These are phyloP conservation scores for Eutrema heterophyllum DNA, from an alignment of 345 rosid genomes.

Conservation along the genomic window DNA sequence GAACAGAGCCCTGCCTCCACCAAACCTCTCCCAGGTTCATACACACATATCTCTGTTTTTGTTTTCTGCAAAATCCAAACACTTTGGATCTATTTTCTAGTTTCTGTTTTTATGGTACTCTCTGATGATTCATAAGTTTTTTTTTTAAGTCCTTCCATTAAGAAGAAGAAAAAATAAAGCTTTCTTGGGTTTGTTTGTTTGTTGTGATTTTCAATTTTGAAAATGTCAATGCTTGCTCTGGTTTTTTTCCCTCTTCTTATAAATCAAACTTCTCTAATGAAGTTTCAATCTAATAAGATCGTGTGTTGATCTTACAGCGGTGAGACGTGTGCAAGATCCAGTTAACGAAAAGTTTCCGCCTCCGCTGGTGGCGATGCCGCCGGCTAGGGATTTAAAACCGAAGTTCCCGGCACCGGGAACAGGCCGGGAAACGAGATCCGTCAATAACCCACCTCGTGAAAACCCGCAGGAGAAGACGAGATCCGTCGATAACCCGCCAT, in stretches of 20 bases:
- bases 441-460: neutral
- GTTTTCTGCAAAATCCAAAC: neutral
- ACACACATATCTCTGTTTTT: constrained; percentile 5
- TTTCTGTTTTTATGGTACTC: neutral
- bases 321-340: neutral
- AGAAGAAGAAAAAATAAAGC: neutral
- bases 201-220: neutral
- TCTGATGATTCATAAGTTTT: neutral
- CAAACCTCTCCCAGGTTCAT: constrained; percentile 26
- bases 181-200: neutral
- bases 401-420: constrained; percentile 2
- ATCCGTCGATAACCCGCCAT: constrained; percentile 11
- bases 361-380: constrained; percentile 5
- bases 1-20: constrained; percentile 25
- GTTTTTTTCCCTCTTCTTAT: neutral
- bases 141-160: neutral
- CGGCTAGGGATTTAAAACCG: neutral
- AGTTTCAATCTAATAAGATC: neutral
- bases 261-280: neutral
- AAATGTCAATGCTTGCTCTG: constrained; percentile 9
- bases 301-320: neutral
- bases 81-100: neutral
- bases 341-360: constrained; percentile 18
- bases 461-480: neutral
- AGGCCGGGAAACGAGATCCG: neutral